Conservation (phyloP, 139 green algal species). For the Chlorella sp. region DNA sequence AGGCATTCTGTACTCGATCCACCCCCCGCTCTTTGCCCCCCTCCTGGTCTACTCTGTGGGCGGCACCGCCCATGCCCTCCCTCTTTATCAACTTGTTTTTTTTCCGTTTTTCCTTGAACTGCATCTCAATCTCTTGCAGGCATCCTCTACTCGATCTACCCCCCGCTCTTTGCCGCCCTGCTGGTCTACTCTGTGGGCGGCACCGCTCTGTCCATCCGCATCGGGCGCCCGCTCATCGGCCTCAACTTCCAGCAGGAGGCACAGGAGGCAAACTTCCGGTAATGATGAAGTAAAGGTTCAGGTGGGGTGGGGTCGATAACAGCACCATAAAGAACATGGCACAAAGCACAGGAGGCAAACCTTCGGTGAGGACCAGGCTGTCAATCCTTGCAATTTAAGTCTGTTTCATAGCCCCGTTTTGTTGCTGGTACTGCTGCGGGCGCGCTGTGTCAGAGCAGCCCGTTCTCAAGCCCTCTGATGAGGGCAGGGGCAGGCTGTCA, state of each 20-base stretch:
- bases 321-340: too few species aligned
- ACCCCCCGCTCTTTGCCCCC: neutral
- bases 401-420: neutral
- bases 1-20: too few species aligned
- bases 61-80: neutral
- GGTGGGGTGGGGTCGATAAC: too few species aligned
- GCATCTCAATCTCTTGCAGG: constrained; percentile 34
- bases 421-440: neutral
- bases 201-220: constrained; percentile 78
- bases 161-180: constrained; percentile 94
- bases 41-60: too few species aligned
- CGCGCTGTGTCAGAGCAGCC: too few species aligned
- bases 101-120: neutral
- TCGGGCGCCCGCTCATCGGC: constrained; percentile 83
- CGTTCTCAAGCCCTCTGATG: too few species aligned
- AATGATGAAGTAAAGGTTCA: too few species aligned
- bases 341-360: constrained; percentile 96
- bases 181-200: constrained; percentile 92
- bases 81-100: neutral
- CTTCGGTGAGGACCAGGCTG: constrained; percentile 47
- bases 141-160: constrained; percentile 99
- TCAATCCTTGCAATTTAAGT: neutral
- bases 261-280: constrained; percentile 86
- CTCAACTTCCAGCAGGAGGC: constrained; percentile 99
- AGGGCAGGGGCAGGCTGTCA: too few species aligned